phyloP scores from a whole-genome alignment of 129 eudicot species.

The Calendula officinalis region DNA sequence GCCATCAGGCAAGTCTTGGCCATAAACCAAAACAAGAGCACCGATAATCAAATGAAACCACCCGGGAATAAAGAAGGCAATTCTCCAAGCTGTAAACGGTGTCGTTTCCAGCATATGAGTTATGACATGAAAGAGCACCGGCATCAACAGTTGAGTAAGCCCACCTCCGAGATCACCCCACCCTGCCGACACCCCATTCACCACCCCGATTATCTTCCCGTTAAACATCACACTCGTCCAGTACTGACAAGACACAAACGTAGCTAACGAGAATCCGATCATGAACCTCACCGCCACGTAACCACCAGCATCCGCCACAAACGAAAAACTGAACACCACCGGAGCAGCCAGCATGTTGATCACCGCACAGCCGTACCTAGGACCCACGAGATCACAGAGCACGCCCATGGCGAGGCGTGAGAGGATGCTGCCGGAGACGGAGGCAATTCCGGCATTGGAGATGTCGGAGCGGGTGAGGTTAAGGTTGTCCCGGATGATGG shows the following conservation, averaged over 20 bases:
- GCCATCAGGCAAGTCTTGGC: constrained; percentile 52
- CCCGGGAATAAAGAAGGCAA: constrained; percentile 41
- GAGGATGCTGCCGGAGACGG: constrained; percentile 41
- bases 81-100: constrained; percentile 42
- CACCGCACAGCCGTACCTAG: constrained; percentile 33
- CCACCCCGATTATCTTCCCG: constrained; percentile 40
- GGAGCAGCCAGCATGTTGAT: constrained; percentile 37
- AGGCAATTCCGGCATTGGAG: constrained; percentile 40
- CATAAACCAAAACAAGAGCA: constrained; percentile 29
- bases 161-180: constrained; percentile 49
- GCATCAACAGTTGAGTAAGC: constrained; percentile 44
- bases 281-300: constrained; percentile 39
- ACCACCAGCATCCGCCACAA: constrained; percentile 30
- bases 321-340: constrained; percentile 24
- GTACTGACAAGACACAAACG: too few relatives aligned
- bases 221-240: constrained; percentile 54
- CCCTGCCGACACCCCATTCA: constrained; percentile 46
- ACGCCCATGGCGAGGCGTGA: constrained; percentile 44
- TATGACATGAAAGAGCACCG: constrained; percentile 28
- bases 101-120: constrained; percentile 19
- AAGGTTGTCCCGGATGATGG: constrained; percentile 37
- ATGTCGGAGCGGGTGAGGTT: constrained; percentile 33
- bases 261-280: constrained; percentile 21
- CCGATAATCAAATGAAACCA: constrained; percentile 36
- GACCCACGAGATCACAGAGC: constrained; percentile 43